Base-by-base conservation (phyloP, 352 stramenopile genomes). In the Pythium chondricola region DNA sequence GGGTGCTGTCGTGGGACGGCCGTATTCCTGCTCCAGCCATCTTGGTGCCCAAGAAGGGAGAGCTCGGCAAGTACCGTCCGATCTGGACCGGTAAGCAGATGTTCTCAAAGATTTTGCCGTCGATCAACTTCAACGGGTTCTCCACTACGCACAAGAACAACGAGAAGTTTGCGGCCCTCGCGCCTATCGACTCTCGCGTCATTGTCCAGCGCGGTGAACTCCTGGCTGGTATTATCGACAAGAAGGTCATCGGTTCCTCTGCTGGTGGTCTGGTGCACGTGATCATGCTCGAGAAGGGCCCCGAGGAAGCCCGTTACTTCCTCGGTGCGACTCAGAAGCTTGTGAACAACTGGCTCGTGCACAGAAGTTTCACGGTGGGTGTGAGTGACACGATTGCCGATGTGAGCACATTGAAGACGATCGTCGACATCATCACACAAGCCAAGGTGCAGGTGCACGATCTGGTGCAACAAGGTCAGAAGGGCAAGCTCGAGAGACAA, bases 41-140 rank as follows among this genome's bases (percentile, higher is more conserved):
- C 56, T 70, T 98, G 41, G 96, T 98, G 54, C 97, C 96, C 21
- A 87, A 93, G 59, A 96, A 89, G 48, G 73, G 73, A 18, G 68
- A 90, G 58, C 56, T 89, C 27, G 82, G 82, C 61, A 88, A 89
- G 63, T 95, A 94, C 63, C 69, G 66, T 6, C 79, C 96, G 38
- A 88, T 98, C 39, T 98, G 93, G 93, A 99, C 96, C 4, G 97
- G 97, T 29, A 99, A 99, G 64, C 97, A 99, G 68, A 52, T 99
- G n/a, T 94, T 98, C 43, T 97, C 90, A 16, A 81, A 95, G 45
- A 97, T 99, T 61, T 78, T 98, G 24, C 96, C 97, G 3, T 87
- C 93, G 44, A 96, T 99, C 60, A 99, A 99, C 73, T 96, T 99
- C 25, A 88, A 67, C 31, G 79, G 81, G 24, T 98, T 97, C 48